These are phyloP conservation scores for Adansonia gregorii DNA, from an alignment of 441 rosid species.

Conservation along the genomic window DNA sequence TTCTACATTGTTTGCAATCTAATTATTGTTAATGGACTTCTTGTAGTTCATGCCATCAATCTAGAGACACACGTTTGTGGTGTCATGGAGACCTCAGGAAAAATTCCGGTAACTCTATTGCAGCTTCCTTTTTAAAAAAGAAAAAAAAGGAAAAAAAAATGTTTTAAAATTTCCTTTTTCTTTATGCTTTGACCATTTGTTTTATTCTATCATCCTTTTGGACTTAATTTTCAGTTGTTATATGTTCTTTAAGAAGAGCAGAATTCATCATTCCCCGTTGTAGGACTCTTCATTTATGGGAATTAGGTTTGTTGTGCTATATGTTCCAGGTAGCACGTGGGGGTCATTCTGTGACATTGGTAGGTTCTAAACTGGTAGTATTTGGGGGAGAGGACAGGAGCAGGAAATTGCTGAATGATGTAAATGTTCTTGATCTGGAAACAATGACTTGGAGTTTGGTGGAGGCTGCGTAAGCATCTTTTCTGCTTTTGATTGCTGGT, in stretches of 20 bases:
- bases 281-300: not conserved
- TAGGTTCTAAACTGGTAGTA: slow-evolving; percentile 69
- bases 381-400: slow-evolving; percentile 93
- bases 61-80: slow-evolving; percentile 65
- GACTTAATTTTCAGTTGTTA: slow-evolving; percentile 16
- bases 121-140: slow-evolving; percentile 13
- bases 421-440: slow-evolving; percentile 75
- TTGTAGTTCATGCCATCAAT: slow-evolving; percentile 80
- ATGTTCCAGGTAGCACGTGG: slow-evolving; percentile 80
- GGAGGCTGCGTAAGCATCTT: slow-evolving; percentile 65
- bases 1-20: slow-evolving; percentile 30
- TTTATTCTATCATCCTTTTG: not conserved
- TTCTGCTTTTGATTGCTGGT: slow-evolving; percentile 15
- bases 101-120: slow-evolving; percentile 66
- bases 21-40: slow-evolving; percentile 20
- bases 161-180: not conserved
- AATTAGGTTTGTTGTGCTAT: slow-evolving; percentile 22
- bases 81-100: slow-evolving; percentile 68
- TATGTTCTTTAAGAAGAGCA: slow-evolving; percentile 10
- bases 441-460: slow-evolving; percentile 82
- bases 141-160: not conserved
- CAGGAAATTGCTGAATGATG: slow-evolving; percentile 82
- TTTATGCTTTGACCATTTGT: slow-evolving; percentile 15
- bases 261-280: not conserved
- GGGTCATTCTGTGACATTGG: slow-evolving; percentile 84